These are phyloP conservation scores for Microcyclospora tardicrescens DNA, from an alignment of 2,329 filamentous ascomycete genomes.

Conservation along the genomic window DNA sequence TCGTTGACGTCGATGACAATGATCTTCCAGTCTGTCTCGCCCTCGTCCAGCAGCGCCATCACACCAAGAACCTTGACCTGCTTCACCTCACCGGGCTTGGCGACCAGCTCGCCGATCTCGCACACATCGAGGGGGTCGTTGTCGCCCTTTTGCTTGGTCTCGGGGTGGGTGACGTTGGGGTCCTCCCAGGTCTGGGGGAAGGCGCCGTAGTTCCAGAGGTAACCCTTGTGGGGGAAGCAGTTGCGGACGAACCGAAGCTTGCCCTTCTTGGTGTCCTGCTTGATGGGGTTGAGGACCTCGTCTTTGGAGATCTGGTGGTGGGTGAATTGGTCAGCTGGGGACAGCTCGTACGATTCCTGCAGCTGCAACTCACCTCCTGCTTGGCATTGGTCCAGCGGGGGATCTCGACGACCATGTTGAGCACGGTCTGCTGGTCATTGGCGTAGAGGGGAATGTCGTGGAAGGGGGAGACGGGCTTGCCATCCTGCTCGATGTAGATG, in stretches of 20 bases:
- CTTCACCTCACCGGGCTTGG: constrained; percentile 93
- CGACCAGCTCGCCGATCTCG: constrained; percentile 97
- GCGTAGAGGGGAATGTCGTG: constrained; percentile 97
- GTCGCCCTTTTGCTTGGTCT: constrained; percentile 99
- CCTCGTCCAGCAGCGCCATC: constrained; percentile 98
- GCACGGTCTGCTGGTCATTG: constrained; percentile 86
- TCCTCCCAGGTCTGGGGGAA: constrained; percentile 99
- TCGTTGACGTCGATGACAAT: constrained; percentile 99
- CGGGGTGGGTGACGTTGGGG: constrained; percentile 86
- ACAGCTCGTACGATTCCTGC: neutral
- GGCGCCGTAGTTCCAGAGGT: constrained; percentile 99
- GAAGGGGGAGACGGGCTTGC: constrained; percentile 84
- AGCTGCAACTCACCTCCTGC: constrained; percentile 64
- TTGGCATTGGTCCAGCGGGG: constrained; percentile 99
- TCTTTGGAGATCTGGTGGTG: constrained; percentile 82
- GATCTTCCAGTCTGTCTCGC: constrained; percentile 99
- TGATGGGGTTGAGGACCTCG: constrained; percentile 95
- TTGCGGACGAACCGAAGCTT: constrained; percentile 98
- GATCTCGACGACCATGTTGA: constrained; percentile 99
- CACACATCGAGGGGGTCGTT: constrained; percentile 98
- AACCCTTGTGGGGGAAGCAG: constrained; percentile 99
- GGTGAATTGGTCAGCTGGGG: neutral
- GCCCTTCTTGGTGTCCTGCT: constrained; percentile 99
- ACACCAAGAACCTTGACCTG: constrained; percentile 99
- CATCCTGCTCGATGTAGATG: constrained; percentile 96